These are phyloP conservation scores for Trichosporon inkin DNA, from an alignment of 1,284 basidiomycete species.

Conservation along the genomic window DNA sequence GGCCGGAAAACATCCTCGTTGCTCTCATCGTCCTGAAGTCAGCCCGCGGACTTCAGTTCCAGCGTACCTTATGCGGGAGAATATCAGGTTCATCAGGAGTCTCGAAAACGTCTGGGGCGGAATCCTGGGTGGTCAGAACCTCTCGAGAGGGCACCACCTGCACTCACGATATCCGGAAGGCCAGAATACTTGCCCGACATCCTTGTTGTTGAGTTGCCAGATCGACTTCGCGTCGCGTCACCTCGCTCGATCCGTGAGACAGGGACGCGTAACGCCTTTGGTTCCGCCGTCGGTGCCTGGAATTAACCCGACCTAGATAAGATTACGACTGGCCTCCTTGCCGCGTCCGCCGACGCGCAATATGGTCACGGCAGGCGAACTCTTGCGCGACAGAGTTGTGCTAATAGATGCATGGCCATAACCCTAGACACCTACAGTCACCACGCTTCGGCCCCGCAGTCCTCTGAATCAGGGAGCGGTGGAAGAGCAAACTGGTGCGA, in stretches of 20 bases:
- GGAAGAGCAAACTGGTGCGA: slow-evolving; percentile 39
- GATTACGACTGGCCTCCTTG: not conserved
- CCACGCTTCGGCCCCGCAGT: slow-evolving; percentile 49
- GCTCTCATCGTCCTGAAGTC: slow-evolving; percentile 17
- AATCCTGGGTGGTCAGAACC: slow-evolving; percentile 58
- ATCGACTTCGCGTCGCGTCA: not conserved
- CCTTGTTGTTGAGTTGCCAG: not conserved
- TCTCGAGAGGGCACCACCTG: not conserved
- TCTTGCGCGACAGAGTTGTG: not conserved
- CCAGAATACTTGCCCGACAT: slow-evolving; percentile 69
- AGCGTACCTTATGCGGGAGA: slow-evolving; percentile 30
- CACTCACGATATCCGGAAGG: slow-evolving; percentile 80
- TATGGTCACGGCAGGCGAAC: not conserved
- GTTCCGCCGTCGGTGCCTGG: not conserved
- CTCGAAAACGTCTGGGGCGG: slow-evolving; percentile 86
- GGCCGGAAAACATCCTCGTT: slow-evolving; percentile 15
- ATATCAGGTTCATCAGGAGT: slow-evolving; percentile 63
- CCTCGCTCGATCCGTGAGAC: not conserved
- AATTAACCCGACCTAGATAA: not conserved
- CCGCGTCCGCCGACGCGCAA: no score
- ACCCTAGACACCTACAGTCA: slow-evolving; percentile 13
- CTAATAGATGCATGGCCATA: not conserved
- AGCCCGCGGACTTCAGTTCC: not conserved
- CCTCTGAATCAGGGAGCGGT: slow-evolving; percentile 44
- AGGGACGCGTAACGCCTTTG: not conserved